Percentiles rank a stretch among this genome's conserved stretches.
Evolutionary conservation across 345 rosid genomes (phyloP).

Genomic region (Moricandia moricandioides): DNA sequence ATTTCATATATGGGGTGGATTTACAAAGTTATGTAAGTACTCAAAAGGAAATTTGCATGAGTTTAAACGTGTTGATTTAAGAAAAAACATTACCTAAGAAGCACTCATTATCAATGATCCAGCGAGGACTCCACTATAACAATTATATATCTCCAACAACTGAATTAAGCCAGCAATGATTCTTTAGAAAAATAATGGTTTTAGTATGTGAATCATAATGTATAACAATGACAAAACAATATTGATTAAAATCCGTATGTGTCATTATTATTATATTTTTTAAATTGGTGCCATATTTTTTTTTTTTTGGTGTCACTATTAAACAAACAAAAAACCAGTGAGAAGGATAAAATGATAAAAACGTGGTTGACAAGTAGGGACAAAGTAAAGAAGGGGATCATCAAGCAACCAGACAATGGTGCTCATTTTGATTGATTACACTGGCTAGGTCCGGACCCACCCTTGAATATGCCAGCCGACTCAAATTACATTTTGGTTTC

Average conservation of each 20-base stretch:
- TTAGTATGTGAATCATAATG: neutral
- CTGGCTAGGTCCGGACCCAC: constrained; percentile 16
- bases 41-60: neutral
- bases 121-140: constrained; percentile 24
- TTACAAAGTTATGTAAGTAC: neutral
- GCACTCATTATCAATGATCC: constrained; percentile 16
- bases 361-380: constrained; percentile 23
- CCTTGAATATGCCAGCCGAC: neutral
- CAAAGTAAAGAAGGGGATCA: neutral
- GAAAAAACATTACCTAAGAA: neutral
- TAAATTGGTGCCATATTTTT: no score
- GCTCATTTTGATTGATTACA: neutral
- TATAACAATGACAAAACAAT: neutral
- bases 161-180: constrained; percentile 4
- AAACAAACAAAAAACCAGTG: constrained; percentile 1
- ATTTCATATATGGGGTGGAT: neutral
- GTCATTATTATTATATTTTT: neutral
- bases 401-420: neutral
- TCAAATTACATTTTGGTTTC: neutral
- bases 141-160: neutral
- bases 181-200: neutral
- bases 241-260: neutral
- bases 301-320: no score
- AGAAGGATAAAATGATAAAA: constrained; percentile 9
- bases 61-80: neutral